phyloP scores from a whole-genome alignment of 495 filamentous ascomycete genomes.

The Aspergillus affinis region DNA sequence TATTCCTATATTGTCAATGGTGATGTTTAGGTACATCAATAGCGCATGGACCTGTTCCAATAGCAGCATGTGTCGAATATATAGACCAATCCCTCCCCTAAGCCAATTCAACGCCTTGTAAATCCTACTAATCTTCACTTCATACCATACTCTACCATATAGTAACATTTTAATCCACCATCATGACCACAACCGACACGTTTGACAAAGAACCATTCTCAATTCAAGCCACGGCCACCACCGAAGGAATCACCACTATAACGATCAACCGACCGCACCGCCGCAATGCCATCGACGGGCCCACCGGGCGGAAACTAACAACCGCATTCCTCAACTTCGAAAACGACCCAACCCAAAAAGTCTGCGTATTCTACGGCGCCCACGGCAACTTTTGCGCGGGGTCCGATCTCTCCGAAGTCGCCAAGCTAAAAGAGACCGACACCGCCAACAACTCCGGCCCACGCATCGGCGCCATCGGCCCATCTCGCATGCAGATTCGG shows the following conservation, averaged over 20 bases:
- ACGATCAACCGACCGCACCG: slow-evolving; percentile 40
- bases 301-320: slow-evolving; percentile 39
- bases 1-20: too few species aligned
- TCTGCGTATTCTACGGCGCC: slow-evolving; percentile 41
- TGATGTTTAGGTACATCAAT: too few species aligned
- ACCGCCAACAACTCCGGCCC: background rate
- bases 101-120: too few species aligned
- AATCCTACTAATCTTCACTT: too few species aligned
- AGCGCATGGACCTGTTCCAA: too few species aligned
- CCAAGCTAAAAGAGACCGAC: slow-evolving; percentile 14
- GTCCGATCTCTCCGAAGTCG: slow-evolving; percentile 41
- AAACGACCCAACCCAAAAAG: slow-evolving; percentile 41
- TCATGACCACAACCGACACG: too few species aligned
- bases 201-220: too few species aligned
- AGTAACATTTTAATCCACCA: too few species aligned
- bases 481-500: slow-evolving; percentile 38
- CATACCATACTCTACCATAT: too few species aligned
- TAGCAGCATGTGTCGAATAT: too few species aligned
- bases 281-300: slow-evolving; percentile 41
- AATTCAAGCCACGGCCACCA: slow-evolving; percentile 31
- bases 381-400: slow-evolving; percentile 47
- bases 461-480: slow-evolving; percentile 43
- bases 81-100: too few species aligned
- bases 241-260: slow-evolving; percentile 43
- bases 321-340: slow-evolving; percentile 44